Evolutionary conservation across 176 grass and related monocot species (phyloP).

Genomic region (Aegilops sharonensis): DNA sequence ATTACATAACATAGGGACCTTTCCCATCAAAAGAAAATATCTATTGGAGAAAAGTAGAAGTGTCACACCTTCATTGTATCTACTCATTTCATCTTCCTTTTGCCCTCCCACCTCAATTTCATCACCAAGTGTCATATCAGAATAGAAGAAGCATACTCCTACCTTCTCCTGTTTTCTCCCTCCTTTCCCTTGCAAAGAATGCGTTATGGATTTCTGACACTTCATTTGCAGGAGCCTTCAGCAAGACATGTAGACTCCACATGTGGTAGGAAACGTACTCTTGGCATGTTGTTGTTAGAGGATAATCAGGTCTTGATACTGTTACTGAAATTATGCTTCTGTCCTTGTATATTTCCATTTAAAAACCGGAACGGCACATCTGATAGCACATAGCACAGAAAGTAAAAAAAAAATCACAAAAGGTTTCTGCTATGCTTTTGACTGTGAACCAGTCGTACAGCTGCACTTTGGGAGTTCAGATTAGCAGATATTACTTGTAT

Average conservation of each 20-base stretch:
- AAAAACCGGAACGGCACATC: background rate
- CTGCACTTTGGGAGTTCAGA: background rate
- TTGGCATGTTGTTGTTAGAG: slow-evolving; percentile 52
- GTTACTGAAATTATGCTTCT: background rate
- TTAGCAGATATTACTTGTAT: background rate
- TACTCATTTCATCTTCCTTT: slow-evolving; percentile 9
- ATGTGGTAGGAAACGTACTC: slow-evolving; percentile 39
- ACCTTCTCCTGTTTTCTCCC: background rate
- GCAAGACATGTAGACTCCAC: slow-evolving; percentile 24
- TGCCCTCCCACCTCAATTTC: slow-evolving; percentile 1
- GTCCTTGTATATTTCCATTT: slow-evolving; percentile 9
- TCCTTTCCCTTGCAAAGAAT: background rate
- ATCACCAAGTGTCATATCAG: background rate
- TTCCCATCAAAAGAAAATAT: background rate
- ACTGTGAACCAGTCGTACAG: background rate
- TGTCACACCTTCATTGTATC: background rate
- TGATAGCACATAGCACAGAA: background rate
- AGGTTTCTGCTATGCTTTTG: background rate
- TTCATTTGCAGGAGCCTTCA: slow-evolving; percentile 47
- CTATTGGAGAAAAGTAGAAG: slow-evolving; percentile 17
- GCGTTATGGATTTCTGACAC: slow-evolving; percentile 27
- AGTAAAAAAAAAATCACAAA: background rate
- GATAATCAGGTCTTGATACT: slow-evolving; percentile 35
- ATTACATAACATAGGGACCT: background rate
- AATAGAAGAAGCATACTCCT: slow-evolving; percentile 6